Evolutionary conservation across 768 basidiomycete genomes (phyloP), one percentile per base, ranked within the genome.

Genomic region (Boletus eberwhitei): DNA sequence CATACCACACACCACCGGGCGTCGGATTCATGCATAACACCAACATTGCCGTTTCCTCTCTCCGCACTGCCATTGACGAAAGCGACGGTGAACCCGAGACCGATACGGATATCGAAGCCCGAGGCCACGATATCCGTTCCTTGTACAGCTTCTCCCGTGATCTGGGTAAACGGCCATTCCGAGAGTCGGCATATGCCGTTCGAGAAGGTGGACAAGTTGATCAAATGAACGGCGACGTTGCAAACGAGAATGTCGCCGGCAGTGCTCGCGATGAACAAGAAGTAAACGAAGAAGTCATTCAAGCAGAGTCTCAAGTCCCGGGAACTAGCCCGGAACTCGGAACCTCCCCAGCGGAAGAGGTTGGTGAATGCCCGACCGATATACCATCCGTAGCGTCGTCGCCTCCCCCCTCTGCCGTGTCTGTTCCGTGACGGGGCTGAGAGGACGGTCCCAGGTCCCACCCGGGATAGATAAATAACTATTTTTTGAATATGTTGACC

Each of bases 41-140:
- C 11, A 72, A 72, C 45, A 71, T 71, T 14, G 70, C 70, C n/a
- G 71, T 71, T 16, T 71, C 70, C 4, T 71, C 70, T 41, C 65
- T 71, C 29, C 69, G 70, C 14, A 71, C 70, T 1, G 67, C 71
- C 19, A 72, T 71, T 12, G 71, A 72, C 38, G 69, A 70, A 59
- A 71, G 71, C 35, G 69, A 71, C 44, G 69, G 63, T 14, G 69
- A 71, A 53, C 64, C 55, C 9, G 71, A 72, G 37, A 68, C 70
- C 5, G 69, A 71, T 34, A 69, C 71, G 37, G 71, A 71, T 40
- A 56, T 59, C 22, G 71, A 72, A 41, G 45, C 60, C 41, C 64
- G 69, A n/a, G 57, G 57, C 7, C 69, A 69, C 44, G 61, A 59
- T 47, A 63, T 71, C 43, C 71, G 67, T 55, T 64, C 69, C 40